Evolutionary conservation across 2,329 filamentous ascomycete species (phyloP), one percentile per base, ranked within the genome.

Genomic region (Pseudocercospora fijiensis): DNA sequence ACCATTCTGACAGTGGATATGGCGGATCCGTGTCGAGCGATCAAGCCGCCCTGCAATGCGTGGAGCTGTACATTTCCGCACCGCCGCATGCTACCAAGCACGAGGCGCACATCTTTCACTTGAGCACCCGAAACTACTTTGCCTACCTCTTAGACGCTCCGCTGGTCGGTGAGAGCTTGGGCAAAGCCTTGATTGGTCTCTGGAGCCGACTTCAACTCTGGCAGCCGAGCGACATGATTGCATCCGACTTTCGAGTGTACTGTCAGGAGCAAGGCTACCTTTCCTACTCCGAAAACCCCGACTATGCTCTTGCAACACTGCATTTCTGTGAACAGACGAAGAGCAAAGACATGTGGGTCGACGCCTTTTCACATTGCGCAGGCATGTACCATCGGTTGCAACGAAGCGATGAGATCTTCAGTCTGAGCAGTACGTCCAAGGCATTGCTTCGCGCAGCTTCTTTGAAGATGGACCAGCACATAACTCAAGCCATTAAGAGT

Each of bases 361-460:
- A 90, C 71, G 87, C 90, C 0, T 92, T 93, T 76, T 83, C 85
- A 13, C 91, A 95, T 72, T 92, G 90, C 72, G 88, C 89, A 37
- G 91, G 90, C 49, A 92, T 94, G 90, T 85, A 84, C 64, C 85
- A 89, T 20, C 79, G 80, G 26, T 66, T 93, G 4, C 78, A 81
- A 45, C 71, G 77, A 5, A 85, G 83, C 67, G 74, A 82, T 1
- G 89, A 90, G 66, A 90, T 87, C 65, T 78, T 83, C 74, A 87
- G 88, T 78, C 69, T 84, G 77, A 58, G 58, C 26, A 26, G 65
- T 5, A 60, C 81, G 1, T 88, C 89, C 1, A 86, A 86, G 65
- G 84, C 85, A n/a, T 80, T 91, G 6, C 85, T 94, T 28, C 85
- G 84, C 16, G 81, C 83, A 52, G 84, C 86, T 2, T 84, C 83